Conservation (phyloP, 768 basidiomycete species). For the Kwoniella pini region DNA sequence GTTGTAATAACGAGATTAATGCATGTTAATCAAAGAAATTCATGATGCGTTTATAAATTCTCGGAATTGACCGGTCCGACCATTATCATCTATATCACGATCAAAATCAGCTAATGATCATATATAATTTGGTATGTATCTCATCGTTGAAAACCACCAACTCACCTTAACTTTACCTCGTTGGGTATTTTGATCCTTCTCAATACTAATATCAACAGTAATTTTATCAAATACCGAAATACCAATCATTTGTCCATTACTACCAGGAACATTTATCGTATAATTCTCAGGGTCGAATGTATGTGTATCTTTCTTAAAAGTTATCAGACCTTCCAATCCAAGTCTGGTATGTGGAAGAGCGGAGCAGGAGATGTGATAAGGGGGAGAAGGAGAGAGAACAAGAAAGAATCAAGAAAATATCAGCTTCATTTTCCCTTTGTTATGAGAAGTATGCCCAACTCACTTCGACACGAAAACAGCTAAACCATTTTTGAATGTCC, state of each 20-base stretch:
- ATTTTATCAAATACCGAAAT: constrained; percentile 95
- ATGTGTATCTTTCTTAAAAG: constrained; percentile 79
- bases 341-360: constrained; percentile 61
- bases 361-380: not conserved
- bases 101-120: too few relatives aligned
- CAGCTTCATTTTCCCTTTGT: too few relatives aligned
- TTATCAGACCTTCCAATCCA: constrained; percentile 90
- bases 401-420: constrained; percentile 16
- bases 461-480: constrained; percentile 96
- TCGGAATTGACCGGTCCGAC: constrained; percentile 45
- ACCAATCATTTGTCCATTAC: constrained; percentile 57
- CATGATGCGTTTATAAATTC: constrained; percentile 27
- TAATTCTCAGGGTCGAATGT: constrained; percentile 91
- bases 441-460: too few relatives aligned
- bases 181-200: constrained; percentile 93
- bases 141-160: constrained; percentile 1
- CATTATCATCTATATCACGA: constrained; percentile 49
- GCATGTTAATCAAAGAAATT: not conserved
- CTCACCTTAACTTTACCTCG: constrained; percentile 72
- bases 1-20: not conserved
- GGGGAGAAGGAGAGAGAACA: not conserved
- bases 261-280: constrained; percentile 68
- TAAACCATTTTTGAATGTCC: constrained; percentile 89
- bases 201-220: constrained; percentile 81
- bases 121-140: not conserved